phyloP scores from a whole-genome alignment of 2,329 filamentous ascomycete species.

The Fusarium incarnatum region DNA sequence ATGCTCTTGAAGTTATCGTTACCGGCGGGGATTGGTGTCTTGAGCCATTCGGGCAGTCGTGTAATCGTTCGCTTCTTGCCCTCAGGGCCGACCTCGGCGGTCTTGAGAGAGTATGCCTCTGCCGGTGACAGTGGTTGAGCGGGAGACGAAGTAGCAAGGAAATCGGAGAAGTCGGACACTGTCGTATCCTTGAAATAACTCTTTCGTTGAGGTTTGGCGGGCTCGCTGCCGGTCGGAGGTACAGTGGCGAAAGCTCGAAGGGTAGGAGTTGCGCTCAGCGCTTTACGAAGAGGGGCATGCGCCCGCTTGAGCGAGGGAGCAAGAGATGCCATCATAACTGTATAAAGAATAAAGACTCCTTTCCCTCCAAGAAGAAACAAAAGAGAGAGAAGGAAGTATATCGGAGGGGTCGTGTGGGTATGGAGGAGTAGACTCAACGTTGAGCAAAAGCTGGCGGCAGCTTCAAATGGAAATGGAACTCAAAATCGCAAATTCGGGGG shows the following conservation, averaged over 20 bases:
- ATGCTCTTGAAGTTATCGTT: slow-evolving; percentile 91
- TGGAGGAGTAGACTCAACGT: slow-evolving; percentile 22
- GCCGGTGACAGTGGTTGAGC: slow-evolving; percentile 58
- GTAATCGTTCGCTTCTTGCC: slow-evolving; percentile 74
- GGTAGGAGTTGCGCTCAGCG: slow-evolving; percentile 50
- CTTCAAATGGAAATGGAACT: slow-evolving; percentile 36
- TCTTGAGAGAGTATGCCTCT: slow-evolving; percentile 71
- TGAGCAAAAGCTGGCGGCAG: slow-evolving; percentile 40
- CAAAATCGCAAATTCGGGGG: slow-evolving; percentile 45
- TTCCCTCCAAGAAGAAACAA: not conserved
- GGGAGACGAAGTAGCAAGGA: slow-evolving; percentile 59
- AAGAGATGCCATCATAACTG: slow-evolving; percentile 53
- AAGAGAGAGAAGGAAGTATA: not conserved
- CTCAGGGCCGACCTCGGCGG: slow-evolving; percentile 72
- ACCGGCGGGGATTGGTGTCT: slow-evolving; percentile 90
- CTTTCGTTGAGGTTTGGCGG: slow-evolving; percentile 50
- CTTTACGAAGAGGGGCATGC: slow-evolving; percentile 57
- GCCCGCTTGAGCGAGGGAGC: slow-evolving; percentile 57
- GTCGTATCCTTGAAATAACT: slow-evolving; percentile 71
- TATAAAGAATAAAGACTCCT: not conserved
- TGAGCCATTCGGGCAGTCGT: slow-evolving; percentile 91
- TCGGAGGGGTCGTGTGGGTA: slow-evolving; percentile 27
- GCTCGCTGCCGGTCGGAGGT: slow-evolving; percentile 50
- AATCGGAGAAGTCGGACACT: slow-evolving; percentile 69
- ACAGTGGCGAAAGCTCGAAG: slow-evolving; percentile 61